Percentiles rank a stretch among this genome's conserved stretches.
Conservation (phyloP, 371 early-diverging fungal genomes). For the Zychaea mexicana region DNA sequence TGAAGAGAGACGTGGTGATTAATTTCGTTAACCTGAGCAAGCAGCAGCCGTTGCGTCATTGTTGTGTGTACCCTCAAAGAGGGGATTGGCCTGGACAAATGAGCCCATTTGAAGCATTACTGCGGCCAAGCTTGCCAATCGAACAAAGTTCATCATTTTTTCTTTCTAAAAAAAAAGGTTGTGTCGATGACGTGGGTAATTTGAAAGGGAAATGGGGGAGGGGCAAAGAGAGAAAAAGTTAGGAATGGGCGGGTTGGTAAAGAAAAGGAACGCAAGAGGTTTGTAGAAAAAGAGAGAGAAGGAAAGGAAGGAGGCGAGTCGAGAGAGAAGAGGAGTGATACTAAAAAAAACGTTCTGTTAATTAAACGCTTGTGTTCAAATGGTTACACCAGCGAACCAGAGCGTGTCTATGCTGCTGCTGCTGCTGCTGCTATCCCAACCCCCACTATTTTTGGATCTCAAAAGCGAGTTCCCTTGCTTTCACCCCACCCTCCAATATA, state of each 20-base stretch:
- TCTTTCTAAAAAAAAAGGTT: neutral
- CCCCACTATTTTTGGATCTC: neutral
- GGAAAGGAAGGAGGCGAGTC: neutral
- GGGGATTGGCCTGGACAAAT: constrained; percentile 45
- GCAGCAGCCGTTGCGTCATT: constrained; percentile 11
- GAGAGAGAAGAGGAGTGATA: neutral
- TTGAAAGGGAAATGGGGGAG: neutral
- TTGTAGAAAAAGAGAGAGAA: constrained; percentile 5
- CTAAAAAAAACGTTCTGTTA: neutral
- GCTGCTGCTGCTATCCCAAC: too few species aligned
- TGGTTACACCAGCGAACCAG: neutral
- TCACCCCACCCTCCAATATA: too few species aligned
- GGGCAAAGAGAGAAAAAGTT: neutral
- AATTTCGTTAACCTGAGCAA: constrained; percentile 11
- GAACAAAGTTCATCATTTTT: constrained; percentile 34
- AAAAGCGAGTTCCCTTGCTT: neutral
- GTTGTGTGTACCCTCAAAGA: constrained; percentile 29
- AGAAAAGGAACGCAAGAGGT: neutral
- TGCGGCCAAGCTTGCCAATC: constrained; percentile 34
- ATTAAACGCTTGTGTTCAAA: neutral
- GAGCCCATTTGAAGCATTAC: constrained; percentile 37
- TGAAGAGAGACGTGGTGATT: neutral
- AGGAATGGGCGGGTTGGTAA: neutral
- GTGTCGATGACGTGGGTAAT: too few species aligned
- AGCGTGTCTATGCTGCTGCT: neutral